These are phyloP conservation scores for Zizania palustris DNA, from an alignment of 202 grass and related monocot genomes.

Conservation along the genomic window DNA sequence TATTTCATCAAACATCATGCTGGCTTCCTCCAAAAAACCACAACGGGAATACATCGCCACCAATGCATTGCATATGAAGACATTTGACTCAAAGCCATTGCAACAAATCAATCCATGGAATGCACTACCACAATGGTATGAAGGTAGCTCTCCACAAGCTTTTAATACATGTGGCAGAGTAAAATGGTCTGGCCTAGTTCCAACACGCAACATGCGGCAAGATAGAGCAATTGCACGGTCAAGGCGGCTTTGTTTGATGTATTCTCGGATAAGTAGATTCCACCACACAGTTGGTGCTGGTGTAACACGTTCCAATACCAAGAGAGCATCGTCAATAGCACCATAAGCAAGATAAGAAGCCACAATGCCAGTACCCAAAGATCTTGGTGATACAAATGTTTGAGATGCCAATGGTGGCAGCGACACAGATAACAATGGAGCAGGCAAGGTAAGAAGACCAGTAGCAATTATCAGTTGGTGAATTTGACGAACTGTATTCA, in stretches of 20 bases:
- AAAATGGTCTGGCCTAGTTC: conserved; percentile 64
- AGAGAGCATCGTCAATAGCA: conserved; percentile 45
- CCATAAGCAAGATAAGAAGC: conserved; percentile 58
- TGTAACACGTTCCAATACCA: conserved; percentile 51
- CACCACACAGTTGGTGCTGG: conserved; percentile 57
- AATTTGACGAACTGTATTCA: conserved; percentile 43
- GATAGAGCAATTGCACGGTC: conserved; percentile 51
- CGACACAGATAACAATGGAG: conserved; percentile 16
- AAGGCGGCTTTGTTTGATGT: conserved; percentile 57
- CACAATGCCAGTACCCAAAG: conserved; percentile 53
- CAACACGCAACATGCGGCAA: conserved; percentile 56
- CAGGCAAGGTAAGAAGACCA: conserved; percentile 50
- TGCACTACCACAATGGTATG: conserved; percentile 55
- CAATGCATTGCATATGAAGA: conserved; percentile 72
- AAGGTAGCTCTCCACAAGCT: conserved; percentile 69
- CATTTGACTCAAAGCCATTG: conserved; percentile 65
- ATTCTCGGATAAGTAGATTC: conserved; percentile 66
- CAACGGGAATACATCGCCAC: conserved; percentile 68
- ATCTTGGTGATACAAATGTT: conserved; percentile 29
- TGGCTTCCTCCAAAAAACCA: conserved; percentile 60
- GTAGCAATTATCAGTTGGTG: conserved; percentile 55
- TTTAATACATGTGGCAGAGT: conserved; percentile 69
- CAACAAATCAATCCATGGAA: conserved; percentile 65
- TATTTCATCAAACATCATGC: conserved; percentile 67
- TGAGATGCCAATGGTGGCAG: conserved; percentile 30